Evolutionary conservation across 2,329 filamentous ascomycete genomes (phyloP), one percentile per base, ranked within the genome.

Genomic region (Knufia petricola): DNA sequence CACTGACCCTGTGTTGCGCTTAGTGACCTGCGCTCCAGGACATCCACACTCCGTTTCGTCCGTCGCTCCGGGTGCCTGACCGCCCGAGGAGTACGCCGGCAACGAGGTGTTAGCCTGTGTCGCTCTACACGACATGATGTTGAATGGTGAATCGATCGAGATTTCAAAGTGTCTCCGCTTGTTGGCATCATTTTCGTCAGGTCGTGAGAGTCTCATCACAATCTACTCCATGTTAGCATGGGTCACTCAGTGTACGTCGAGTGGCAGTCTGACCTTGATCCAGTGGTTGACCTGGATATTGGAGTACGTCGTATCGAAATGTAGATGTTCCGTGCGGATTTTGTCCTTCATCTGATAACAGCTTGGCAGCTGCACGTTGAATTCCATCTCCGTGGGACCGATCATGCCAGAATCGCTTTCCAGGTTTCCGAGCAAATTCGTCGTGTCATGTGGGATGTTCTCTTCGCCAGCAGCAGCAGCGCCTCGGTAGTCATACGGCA

Each of bases 251-350:
- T 30, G 10, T 17, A n/a, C 13, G 7, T 21, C 15, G 19, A 17
- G 34, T 30, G 39, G 19, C 8, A 52, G 42, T 61, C 75, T 54
- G 69, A 87, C 87, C 78, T 95, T 95, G 65, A 95, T 94, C 88
- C 88, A 95, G 64, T 95, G 89, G 63, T 87, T 87, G 47, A 95
- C 88, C 60, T 92, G 87, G 46, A 94, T 90, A 54, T 94, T 94
- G 61, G 87, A 85, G 74, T 90, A 95, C 50, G 87, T 94, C 48
- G 87, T 94, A 62, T 95, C 88, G 46, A 90, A 90, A 63, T 95
- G 84, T 51, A 95, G 69, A 51, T 79, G 77, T 50, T 78, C 74
- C 21, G 65, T 61, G 53, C 75, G 74, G 60, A 89, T 82, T 59
- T 82, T 84, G 19, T 84, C 79, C 57, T 70, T 76, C 83, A 94